Evolutionary conservation across 164 flowering plant genomes (phyloP), one percentile per base, ranked within the genome.

Genomic region (Magnolia changhungtana): DNA sequence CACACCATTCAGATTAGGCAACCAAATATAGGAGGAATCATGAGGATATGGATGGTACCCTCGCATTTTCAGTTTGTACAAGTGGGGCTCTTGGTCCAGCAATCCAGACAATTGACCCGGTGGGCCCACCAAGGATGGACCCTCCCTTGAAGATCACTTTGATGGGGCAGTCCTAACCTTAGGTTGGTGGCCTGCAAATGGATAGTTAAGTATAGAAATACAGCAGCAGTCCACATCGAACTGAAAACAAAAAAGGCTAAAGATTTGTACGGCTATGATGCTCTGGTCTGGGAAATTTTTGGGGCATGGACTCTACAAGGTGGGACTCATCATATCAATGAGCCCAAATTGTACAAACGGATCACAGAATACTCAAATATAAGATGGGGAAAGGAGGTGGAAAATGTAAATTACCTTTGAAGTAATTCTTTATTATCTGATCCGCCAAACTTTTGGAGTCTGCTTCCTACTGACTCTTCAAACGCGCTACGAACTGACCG

Each of bases 381-480:
- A 49, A 31, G 58, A 19, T 61, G 55, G n/a, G 19, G 18, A 31
- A 67, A 19, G 16, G 18, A 67, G 58, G 6, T 52, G 63, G 20
- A 50, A 24, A 49, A n/a, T 9, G 55, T 14, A n/a, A 70, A 45
- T 55, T 76, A 96, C 98, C 93, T 90, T 64, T 91, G 90, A 83
- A 96, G 94, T 85, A 96, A 83, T 73, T 96, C 98, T 73, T 89
- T 83, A 74, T 88, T 87, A 80, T 89, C 94, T 49, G 90, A 72
- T 59, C 95, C 96, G 20, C 93, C 91, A 81, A 94, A 90, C 83
- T 92, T 94, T 67, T 85, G 81, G 49, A 96, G 90, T 84, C 97
- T 88, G 85, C 85, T 90, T 76, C 98, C 98, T 7, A 96, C 89
- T 4, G 98, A 94, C 65, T 96, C 97, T 82, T 94, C 94, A 87